Conservation (phyloP, 768 basidiomycete genomes). For the Podaxis sp. region DNA sequence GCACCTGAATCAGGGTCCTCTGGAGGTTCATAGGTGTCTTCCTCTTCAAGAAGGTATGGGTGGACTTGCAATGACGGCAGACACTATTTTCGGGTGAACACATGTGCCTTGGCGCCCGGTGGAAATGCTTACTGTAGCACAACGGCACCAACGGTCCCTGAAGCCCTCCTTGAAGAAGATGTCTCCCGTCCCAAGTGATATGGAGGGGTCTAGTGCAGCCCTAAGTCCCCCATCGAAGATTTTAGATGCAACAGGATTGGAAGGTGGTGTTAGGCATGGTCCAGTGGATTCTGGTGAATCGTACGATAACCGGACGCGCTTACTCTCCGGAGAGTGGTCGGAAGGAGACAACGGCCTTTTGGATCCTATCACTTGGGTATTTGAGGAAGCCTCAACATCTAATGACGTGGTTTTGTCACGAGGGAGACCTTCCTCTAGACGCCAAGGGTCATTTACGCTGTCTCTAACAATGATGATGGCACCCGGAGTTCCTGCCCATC, state of each 20-base stretch:
- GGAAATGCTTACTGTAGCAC: conserved; percentile 40
- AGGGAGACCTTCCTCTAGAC: conserved; percentile 5
- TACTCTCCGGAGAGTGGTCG: conserved; percentile 31
- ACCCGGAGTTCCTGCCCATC: conserved; percentile 67
- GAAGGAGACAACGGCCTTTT: conserved; percentile 50
- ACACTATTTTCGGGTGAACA: conserved; percentile 41
- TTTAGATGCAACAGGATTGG: conserved; percentile 39
- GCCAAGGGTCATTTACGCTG: conserved; percentile 44
- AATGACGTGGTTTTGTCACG: neutral
- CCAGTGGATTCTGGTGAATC: conserved; percentile 16
- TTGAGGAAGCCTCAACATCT: conserved; percentile 17
- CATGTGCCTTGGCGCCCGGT: neutral
- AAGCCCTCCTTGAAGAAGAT: conserved; percentile 73
- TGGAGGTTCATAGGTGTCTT: conserved; percentile 82
- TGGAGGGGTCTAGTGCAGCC: conserved; percentile 18
- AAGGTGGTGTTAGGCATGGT: conserved; percentile 53
- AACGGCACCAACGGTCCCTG: conserved; percentile 78
- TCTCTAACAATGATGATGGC: conserved; percentile 64
- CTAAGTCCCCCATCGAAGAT: conserved; percentile 32
- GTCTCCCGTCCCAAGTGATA: conserved; percentile 57
- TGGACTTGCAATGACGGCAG: conserved; percentile 45
- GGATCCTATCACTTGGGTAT: conserved; percentile 23
- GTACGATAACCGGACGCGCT: conserved; percentile 28
- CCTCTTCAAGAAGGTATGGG: conserved; percentile 67
- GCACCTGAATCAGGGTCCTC: conserved; percentile 81